These are phyloP conservation scores for Neltuma alba DNA, from an alignment of 306 rosid genomes.

Conservation along the genomic window DNA sequence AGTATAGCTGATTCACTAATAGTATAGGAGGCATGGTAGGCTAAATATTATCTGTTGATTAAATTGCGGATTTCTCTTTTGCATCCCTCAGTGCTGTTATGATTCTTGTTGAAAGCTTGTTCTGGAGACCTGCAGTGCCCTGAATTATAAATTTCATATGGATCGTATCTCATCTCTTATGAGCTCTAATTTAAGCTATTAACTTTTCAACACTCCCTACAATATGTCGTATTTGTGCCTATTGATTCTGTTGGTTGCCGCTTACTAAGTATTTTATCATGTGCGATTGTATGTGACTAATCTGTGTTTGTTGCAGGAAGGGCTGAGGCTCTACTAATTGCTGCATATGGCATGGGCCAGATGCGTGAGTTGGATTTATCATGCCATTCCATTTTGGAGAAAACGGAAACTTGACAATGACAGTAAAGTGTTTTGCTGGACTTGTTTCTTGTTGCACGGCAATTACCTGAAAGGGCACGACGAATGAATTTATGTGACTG, in stretches of 20 bases:
- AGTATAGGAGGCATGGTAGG: background rate
- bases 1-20: background rate
- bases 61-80: background rate
- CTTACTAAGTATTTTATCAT: background rate
- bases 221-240: background rate
- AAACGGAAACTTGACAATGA: background rate
- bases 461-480: background rate
- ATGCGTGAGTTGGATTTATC: background rate
- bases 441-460: background rate
- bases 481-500: background rate
- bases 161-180: background rate
- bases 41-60: background rate
- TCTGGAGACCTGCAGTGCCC: background rate
- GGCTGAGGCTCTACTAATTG: conserved; percentile 2
- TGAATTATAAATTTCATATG: background rate
- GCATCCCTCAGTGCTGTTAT: background rate
- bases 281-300: background rate
- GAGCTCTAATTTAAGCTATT: background rate
- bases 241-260: background rate
- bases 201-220: background rate
- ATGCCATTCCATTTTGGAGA: background rate
- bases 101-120: background rate
- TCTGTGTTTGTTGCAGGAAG: background rate
- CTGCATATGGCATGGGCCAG: conserved; percentile 7
- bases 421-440: background rate